Conservation (phyloP, 202 grass and related monocot genomes). For the Saccharum hybrid region DNA sequence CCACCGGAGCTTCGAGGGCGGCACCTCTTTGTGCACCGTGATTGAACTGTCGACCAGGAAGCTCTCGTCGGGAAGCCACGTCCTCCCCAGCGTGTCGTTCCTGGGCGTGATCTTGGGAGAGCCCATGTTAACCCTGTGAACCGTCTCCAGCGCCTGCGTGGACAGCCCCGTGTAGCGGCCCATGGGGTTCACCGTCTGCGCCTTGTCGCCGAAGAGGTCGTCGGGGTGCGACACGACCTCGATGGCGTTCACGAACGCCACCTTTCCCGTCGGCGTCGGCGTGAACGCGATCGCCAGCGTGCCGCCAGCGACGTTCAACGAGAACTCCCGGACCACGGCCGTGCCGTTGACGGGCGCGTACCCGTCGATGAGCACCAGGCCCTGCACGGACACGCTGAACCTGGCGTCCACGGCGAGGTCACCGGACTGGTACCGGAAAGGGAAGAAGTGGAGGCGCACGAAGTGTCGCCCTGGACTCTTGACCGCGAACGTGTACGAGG, state of each 20-base stretch:
- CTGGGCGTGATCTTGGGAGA: conserved; percentile 53
- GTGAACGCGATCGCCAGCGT: conserved; percentile 65
- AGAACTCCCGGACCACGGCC: conserved; percentile 65
- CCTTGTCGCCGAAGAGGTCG: conserved; percentile 52
- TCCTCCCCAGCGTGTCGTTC: conserved; percentile 80
- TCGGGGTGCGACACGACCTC: conserved; percentile 80
- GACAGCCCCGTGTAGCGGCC: conserved; percentile 51
- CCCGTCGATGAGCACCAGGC: conserved; percentile 53
- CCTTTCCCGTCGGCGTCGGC: conserved; percentile 47
- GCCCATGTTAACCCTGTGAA: conserved; percentile 88
- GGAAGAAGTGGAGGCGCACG: conserved; percentile 78
- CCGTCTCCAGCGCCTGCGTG: conserved; percentile 65
- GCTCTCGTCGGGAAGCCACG: conserved; percentile 64
- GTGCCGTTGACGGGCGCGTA: conserved; percentile 58
- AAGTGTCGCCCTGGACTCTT: conserved; percentile 64
- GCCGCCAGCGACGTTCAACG: conserved; percentile 49
- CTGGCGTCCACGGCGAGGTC: conserved; percentile 55
- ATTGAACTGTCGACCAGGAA: conserved; percentile 36
- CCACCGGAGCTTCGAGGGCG: not conserved
- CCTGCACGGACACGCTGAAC: conserved; percentile 68
- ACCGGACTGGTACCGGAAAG: conserved; percentile 57
- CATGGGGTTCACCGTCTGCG: conserved; percentile 24
- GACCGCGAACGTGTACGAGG: conserved; percentile 64
- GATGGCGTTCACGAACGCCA: conserved; percentile 84
- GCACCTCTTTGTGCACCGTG: not conserved